Conservation (phyloP, 2,329 filamentous ascomycete species). For the Elsinoe perseae region DNA sequence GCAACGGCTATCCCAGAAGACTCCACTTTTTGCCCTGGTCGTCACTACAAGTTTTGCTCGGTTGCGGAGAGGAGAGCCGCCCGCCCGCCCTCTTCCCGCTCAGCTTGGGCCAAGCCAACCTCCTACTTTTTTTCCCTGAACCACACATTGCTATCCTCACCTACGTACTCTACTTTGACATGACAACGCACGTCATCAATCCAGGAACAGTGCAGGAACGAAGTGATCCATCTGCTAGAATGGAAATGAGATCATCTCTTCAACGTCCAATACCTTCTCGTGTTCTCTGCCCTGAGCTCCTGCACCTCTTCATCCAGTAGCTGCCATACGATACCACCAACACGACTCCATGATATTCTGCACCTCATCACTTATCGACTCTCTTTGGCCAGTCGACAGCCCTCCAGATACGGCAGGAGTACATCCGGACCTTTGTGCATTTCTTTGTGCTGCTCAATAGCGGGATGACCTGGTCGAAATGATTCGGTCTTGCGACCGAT, state of each 20-base stretch:
- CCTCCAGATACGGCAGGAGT: conserved; percentile 16
- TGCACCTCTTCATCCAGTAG: conserved; percentile 76
- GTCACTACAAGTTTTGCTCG: not conserved
- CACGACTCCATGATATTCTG: conserved; percentile 62
- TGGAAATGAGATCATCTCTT: conserved; percentile 51
- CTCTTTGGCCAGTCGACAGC: conserved; percentile 46
- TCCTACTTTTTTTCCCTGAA: not conserved
- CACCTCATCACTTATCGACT: conserved; percentile 48
- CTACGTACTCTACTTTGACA: not conserved
- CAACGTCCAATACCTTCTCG: conserved; percentile 68
- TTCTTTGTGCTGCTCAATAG: conserved; percentile 53
- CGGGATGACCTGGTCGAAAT: not conserved
- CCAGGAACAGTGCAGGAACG: not conserved
- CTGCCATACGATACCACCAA: conserved; percentile 65
- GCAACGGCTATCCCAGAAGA: conserved; percentile 1
- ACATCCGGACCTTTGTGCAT: conserved; percentile 54
- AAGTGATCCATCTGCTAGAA: not conserved
- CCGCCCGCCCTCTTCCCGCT: not conserved
- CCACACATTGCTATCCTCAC: not conserved
- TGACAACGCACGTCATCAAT: not conserved
- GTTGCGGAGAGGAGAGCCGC: not conserved
- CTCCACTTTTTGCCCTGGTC: not conserved
- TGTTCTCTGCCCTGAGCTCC: conserved; percentile 69
- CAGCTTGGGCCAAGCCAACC: conserved; percentile 1
- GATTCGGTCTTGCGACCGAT: not conserved